A percentile compares a stretch with the other conserved stretches of the same genome.
phyloP scores from a whole-genome alignment of 805 yeast species.

The baker's yeast (Saccharomyces cerevisiae) region DNA sequence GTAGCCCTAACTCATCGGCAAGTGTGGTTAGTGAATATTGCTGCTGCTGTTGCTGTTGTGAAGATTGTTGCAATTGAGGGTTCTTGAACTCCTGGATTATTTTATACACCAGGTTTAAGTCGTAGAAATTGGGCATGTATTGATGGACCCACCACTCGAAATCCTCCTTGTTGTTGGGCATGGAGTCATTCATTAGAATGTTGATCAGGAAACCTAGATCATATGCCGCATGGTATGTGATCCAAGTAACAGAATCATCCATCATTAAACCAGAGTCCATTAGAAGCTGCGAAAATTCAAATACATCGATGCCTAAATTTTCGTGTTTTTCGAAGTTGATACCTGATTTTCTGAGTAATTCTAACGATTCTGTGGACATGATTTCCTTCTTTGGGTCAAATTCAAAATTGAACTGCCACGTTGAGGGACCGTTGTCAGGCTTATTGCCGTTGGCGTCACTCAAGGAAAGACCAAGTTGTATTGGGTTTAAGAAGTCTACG shows the following conservation, averaged over 20 bases:
- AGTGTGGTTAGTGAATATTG: conserved; percentile 42
- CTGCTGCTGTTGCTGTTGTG: conserved; percentile 8
- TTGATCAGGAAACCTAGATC: conserved; percentile 86
- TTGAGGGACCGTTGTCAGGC: conserved; percentile 58
- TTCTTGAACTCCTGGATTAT: conserved; percentile 23
- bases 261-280: conserved; percentile 80
- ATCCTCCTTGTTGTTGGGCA: conserved; percentile 76
- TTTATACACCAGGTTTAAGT: conserved; percentile 53
- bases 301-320: conserved; percentile 67
- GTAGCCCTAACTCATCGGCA: conserved; percentile 64
- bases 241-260: conserved; percentile 64
- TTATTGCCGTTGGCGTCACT: conserved; percentile 61
- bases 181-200: conserved; percentile 59
- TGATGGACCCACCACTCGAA: conserved; percentile 61
- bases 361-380: conserved; percentile 80
- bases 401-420: conserved; percentile 95
- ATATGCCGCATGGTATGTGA: conserved; percentile 88
- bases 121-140: conserved; percentile 77
- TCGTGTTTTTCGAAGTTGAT: conserved; percentile 70
- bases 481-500: conserved; percentile 75
- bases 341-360: conserved; percentile 72
- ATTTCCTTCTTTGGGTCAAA: conserved; percentile 73
- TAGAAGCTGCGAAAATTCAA: conserved; percentile 74
- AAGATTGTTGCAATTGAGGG: conserved; percentile 8
- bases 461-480: conserved; percentile 77